phyloP scores from a whole-genome alignment of 2,329 filamentous ascomycete species.

The Botrytis cinerea region DNA sequence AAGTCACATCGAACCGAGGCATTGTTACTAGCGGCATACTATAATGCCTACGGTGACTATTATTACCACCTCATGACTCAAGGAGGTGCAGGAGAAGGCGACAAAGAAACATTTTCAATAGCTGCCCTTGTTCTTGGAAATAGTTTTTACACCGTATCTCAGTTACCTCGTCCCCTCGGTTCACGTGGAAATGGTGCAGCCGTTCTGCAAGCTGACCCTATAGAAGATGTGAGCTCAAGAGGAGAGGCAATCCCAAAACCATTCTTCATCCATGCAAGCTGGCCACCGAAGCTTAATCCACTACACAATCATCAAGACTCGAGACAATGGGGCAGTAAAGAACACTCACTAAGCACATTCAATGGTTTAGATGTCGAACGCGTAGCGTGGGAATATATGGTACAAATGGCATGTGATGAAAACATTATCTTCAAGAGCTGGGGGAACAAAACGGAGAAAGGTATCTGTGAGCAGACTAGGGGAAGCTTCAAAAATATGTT shows the following conservation, averaged over 20 bases:
- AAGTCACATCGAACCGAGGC: conserved; percentile 47
- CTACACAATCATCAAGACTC: conserved; percentile 22
- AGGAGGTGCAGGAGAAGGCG: conserved; percentile 51
- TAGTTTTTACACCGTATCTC: conserved; percentile 42
- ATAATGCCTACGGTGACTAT: conserved; percentile 48
- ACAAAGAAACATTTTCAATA: conserved; percentile 53
- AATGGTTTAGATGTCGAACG: conserved; percentile 29
- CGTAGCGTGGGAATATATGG: conserved; percentile 32
- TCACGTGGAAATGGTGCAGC: conserved; percentile 22
- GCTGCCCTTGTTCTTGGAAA: conserved; percentile 46
- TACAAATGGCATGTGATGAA: conserved; percentile 32
- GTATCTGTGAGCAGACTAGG: conserved; percentile 29
- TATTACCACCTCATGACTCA: conserved; percentile 39
- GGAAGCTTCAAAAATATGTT: conserved; percentile 28
- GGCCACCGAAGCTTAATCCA: conserved; percentile 32
- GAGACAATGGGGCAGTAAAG: conserved; percentile 29
- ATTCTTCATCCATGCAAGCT: conserved; percentile 32
- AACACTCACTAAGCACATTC: conserved; percentile 20
- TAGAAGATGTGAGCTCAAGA: conserved; percentile 15
- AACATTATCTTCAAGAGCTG: conserved; percentile 28
- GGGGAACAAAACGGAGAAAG: conserved; percentile 25
- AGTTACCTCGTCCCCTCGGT: conserved; percentile 26
- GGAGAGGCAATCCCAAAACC: conserved; percentile 6
- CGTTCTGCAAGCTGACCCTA: conserved; percentile 28
- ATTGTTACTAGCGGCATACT: conserved; percentile 51